phyloP scores from a whole-genome alignment of 176 grass and related monocot genomes.

The Aegilops tauschii region DNA sequence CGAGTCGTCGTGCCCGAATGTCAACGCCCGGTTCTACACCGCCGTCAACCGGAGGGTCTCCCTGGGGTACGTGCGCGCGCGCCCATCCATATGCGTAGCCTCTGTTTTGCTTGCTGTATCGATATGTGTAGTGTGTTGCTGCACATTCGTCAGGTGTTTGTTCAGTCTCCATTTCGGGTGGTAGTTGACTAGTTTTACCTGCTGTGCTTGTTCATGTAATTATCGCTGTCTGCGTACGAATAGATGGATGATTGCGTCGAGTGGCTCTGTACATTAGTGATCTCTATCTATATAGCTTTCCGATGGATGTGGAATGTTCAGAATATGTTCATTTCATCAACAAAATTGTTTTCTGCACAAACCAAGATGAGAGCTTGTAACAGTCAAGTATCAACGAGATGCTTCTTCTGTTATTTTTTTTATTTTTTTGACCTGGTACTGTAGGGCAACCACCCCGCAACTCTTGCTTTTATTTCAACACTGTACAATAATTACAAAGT shows the following conservation, averaged over 20 bases:
- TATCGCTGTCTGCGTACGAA: background rate
- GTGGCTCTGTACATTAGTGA: background rate
- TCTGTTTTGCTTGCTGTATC: background rate
- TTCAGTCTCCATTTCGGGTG: background rate
- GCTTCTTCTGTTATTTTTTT: background rate
- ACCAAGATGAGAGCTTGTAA: background rate
- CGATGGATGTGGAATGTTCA: background rate
- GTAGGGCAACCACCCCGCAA: too few species aligned
- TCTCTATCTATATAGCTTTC: background rate
- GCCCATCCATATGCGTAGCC: background rate
- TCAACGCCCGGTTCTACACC: constrained; percentile 50
- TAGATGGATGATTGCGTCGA: background rate
- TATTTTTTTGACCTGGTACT: too few species aligned
- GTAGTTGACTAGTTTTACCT: background rate
- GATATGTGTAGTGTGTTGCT: background rate
- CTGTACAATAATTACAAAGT: too few species aligned
- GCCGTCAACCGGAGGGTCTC: constrained; percentile 62
- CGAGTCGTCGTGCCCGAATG: constrained; percentile 50
- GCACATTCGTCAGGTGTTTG: background rate
- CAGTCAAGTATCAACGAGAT: background rate
- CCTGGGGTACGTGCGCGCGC: constrained; percentile 36
- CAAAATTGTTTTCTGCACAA: background rate
- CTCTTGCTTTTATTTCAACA: too few species aligned
- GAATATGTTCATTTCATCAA: background rate
- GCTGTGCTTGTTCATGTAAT: background rate